Evolutionary conservation across 768 basidiomycete species (phyloP).

Genomic region (Rhodocollybia butyracea): DNA sequence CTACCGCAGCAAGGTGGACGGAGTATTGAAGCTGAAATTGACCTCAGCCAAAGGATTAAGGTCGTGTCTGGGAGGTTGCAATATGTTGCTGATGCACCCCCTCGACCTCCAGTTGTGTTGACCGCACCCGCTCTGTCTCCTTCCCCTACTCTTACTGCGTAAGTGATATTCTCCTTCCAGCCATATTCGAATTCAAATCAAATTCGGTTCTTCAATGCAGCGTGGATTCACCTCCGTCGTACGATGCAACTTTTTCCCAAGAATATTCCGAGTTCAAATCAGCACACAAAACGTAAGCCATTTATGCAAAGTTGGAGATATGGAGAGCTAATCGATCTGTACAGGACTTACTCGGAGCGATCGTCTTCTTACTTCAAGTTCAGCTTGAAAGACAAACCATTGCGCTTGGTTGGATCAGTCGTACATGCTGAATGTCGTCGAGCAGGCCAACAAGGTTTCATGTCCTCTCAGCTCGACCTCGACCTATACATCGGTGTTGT

Average conservation of each 20-base stretch:
- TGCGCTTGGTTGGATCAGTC: neutral
- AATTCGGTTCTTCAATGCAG: neutral
- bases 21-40: neutral
- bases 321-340: neutral
- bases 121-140: neutral
- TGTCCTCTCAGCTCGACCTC: neutral
- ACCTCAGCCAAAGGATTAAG: neutral
- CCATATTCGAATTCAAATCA: neutral
- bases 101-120: neutral
- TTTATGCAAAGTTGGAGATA: neutral
- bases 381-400: neutral
- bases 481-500: neutral
- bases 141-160: neutral
- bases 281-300: neutral
- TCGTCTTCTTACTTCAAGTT: neutral
- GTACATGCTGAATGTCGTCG: neutral
- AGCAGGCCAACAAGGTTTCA: neutral
- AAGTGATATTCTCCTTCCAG: neutral
- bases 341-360: neutral
- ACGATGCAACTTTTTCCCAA: neutral
- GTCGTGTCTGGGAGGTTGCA: neutral
- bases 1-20: neutral
- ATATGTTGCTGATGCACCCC: neutral
- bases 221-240: neutral
- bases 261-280: neutral